Evolutionary conservation across 169 alveolate species (phyloP), one percentile per base, ranked within the genome.

Genomic region (Plasmodium vivax): DNA sequence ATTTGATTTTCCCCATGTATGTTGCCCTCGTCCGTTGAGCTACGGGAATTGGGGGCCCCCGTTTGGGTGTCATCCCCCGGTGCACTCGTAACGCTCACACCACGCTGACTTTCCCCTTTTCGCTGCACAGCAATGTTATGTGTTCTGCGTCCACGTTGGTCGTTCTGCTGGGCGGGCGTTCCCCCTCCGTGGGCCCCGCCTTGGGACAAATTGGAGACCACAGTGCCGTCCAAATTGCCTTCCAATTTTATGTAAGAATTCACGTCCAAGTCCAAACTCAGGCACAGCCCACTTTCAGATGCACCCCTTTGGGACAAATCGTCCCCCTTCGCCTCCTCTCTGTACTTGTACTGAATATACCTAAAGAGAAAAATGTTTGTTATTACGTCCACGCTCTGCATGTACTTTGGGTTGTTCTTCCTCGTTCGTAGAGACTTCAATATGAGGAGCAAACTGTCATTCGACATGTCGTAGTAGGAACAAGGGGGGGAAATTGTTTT

Each of bases 321-420:
- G 30, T n/a, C 73, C 16, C 10, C 56, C 45, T 30, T n/a, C 56
- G n/a, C 41, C n/a, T 85, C 16, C 3, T 58, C 68, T 14, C 51
- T 27, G 45, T 85, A 62, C 56, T 45, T 87, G 45, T 75, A 77
- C 10, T 87, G 93, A 75, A 87, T 87, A 36, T 87, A 87, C 82
- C 93, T 87, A 12, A 58, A 87, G 7, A 87, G 79, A 54, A 87
- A 75, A 36, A 87, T 77, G 71, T 87, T 87, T 77, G 93, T 87
- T 54, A 87, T 87, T 79, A 77, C 27, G 1, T 87, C 84, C 45
- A 87, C 56, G 68, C 93, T 36, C 23, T 87, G 62, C 51, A 87
- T 56, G 68, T 77, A 87, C 68, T 87, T 87, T 19, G 19, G 27
- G 30, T 87, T 87, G 54, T 77, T 87, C 54, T 87, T 87, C 3